phyloP scores from a whole-genome alignment of 768 basidiomycete genomes.

The Hebeloma cylindrosporum region DNA sequence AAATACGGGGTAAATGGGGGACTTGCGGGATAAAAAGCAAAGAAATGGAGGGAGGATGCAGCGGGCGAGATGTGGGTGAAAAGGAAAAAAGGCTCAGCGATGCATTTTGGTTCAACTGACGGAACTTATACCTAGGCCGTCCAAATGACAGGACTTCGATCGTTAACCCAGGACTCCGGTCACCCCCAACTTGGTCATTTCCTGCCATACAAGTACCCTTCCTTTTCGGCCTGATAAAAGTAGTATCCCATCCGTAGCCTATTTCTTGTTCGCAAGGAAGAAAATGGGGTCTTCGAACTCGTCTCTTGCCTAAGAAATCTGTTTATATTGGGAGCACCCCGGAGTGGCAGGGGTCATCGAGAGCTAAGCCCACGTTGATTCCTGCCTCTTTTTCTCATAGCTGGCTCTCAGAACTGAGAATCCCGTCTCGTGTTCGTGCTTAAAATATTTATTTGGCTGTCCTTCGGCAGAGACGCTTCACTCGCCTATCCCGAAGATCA shows the following conservation, averaged over 20 bases:
- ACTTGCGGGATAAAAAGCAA: slow-evolving; percentile 14
- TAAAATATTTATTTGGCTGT: slow-evolving; percentile 7
- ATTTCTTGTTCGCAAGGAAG: no score
- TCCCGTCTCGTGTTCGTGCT: no score
- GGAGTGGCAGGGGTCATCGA: slow-evolving; percentile 21
- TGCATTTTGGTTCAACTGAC: slow-evolving; percentile 52
- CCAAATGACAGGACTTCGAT: slow-evolving; percentile 52
- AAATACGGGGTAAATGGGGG: slow-evolving; percentile 9
- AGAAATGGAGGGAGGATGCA: slow-evolving; percentile 19
- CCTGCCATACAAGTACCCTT: slow-evolving; percentile 7
- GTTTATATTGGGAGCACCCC: no score
- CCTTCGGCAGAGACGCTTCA: neutral
- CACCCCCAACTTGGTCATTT: slow-evolving; percentile 30
- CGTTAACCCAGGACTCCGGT: slow-evolving; percentile 38
- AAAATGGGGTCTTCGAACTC: no score
- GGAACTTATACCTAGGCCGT: slow-evolving; percentile 58
- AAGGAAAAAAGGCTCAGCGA: slow-evolving; percentile 43
- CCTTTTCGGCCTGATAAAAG: slow-evolving; percentile 11
- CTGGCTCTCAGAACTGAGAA: no score
- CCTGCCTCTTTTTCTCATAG: slow-evolving; percentile 3
- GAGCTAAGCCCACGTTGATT: slow-evolving; percentile 9
- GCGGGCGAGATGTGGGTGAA: slow-evolving; percentile 33
- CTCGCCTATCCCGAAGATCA: slow-evolving; percentile 22
- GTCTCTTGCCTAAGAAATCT: no score
- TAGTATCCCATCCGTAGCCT: no score